phyloP scores from a whole-genome alignment of 495 filamentous ascomycete species.

The Hypoxylon intermedium region DNA sequence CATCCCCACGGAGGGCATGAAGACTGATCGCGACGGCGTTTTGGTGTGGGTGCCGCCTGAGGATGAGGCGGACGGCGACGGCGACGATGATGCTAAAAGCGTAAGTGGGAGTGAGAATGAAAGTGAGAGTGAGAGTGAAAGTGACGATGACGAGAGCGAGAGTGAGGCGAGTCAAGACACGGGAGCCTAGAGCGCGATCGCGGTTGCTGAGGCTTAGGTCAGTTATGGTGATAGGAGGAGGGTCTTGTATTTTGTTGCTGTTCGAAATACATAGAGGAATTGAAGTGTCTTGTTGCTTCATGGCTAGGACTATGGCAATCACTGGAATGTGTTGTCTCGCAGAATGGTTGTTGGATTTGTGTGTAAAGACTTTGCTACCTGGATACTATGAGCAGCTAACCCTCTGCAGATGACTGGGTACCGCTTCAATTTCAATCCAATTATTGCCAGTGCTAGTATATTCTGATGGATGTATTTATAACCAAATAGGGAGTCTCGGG shows the following conservation, averaged over 20 bases:
- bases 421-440: no score
- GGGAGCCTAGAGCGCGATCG: not conserved
- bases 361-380: no score
- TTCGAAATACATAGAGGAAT: not conserved
- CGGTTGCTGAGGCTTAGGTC: not conserved
- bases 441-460: no score
- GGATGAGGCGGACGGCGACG: slow-evolving; percentile 44
- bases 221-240: not conserved
- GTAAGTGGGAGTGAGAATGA: slow-evolving; percentile 5
- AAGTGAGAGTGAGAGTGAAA: not conserved
- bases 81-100: slow-evolving; percentile 12
- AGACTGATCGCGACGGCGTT: slow-evolving; percentile 74
- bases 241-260: not conserved
- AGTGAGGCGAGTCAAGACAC: not conserved
- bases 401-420: no score
- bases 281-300: no score
- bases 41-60: slow-evolving; percentile 67
- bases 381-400: no score
- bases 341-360: no score
- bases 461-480: no score
- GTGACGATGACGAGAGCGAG: not conserved
- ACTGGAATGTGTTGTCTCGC: no score
- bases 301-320: no score
- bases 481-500: no score
- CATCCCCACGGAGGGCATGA: slow-evolving; percentile 74